These are phyloP conservation scores for Fusarium lyarnte DNA, from an alignment of 2,329 filamentous ascomycete species.

Conservation along the genomic window DNA sequence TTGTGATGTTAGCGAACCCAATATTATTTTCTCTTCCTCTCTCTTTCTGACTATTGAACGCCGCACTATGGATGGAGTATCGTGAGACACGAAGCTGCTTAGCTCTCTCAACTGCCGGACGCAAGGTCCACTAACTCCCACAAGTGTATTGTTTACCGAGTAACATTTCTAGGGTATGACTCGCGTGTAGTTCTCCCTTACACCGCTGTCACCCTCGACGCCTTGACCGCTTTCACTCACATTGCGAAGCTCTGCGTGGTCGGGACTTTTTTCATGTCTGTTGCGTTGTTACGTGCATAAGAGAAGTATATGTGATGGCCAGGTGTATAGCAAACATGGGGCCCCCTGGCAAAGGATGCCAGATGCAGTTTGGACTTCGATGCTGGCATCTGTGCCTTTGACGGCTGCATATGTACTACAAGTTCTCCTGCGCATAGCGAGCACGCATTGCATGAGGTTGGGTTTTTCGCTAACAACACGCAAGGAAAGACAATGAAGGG, in stretches of 20 bases:
- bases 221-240: constrained; percentile 25
- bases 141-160: constrained; percentile 14
- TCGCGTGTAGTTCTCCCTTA: constrained; percentile 26
- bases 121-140: constrained; percentile 22
- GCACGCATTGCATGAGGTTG: constrained; percentile 15
- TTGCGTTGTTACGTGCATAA: constrained; percentile 26
- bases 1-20: constrained; percentile 1
- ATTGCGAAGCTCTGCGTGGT: background rate
- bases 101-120: constrained; percentile 26
- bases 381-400: constrained; percentile 26
- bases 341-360: background rate
- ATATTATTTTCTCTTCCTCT: background rate
- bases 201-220: constrained; percentile 15
- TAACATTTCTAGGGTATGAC: constrained; percentile 15
- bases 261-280: constrained; percentile 14
- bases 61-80: background rate
- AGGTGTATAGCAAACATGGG: constrained; percentile 9
- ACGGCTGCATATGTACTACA: constrained; percentile 13
- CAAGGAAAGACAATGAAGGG: constrained; percentile 2
- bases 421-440: background rate
- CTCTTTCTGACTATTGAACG: background rate
- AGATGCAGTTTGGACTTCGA: constrained; percentile 24
- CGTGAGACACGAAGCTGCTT: background rate
- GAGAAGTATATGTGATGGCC: constrained; percentile 15
- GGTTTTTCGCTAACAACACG: constrained; percentile 4